Percentiles rank a stretch among this genome's conserved stretches.
Conservation (phyloP, 2,329 filamentous ascomycete species). For the Monilinia fructicola region DNA sequence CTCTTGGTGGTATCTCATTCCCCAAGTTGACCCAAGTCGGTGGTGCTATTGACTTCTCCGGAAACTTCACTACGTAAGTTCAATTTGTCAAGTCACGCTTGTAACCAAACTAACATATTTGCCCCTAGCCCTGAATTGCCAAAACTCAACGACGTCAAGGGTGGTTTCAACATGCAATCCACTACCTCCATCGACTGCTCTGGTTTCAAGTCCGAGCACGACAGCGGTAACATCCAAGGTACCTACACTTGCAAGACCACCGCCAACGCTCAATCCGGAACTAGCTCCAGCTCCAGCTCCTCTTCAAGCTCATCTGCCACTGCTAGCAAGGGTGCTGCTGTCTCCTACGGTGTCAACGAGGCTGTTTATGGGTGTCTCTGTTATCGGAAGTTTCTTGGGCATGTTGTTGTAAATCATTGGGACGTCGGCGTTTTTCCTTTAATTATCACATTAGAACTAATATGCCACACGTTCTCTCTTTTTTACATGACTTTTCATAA, state of each 20-base stretch:
- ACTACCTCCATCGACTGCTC: slow-evolving; percentile 35
- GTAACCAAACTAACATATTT: slow-evolving; percentile 33
- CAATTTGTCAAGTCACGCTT: not conserved
- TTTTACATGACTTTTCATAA: slow-evolving; percentile 31
- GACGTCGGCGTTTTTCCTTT: slow-evolving; percentile 40
- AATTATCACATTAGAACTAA: slow-evolving; percentile 42
- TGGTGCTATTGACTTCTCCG: slow-evolving; percentile 82
- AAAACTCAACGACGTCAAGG: slow-evolving; percentile 64
- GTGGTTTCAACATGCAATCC: slow-evolving; percentile 62
- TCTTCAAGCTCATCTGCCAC: slow-evolving; percentile 36
- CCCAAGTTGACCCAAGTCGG: slow-evolving; percentile 65
- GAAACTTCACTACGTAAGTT: slow-evolving; percentile 77
- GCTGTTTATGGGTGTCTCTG: slow-evolving; percentile 45
- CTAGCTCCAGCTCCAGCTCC: slow-evolving; percentile 40
- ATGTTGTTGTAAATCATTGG: slow-evolving; percentile 47
- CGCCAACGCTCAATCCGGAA: slow-evolving; percentile 31
- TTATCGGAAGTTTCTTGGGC: slow-evolving; percentile 47
- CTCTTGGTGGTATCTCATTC: slow-evolving; percentile 67
- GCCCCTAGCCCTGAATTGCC: slow-evolving; percentile 66
- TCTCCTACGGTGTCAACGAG: slow-evolving; percentile 42
- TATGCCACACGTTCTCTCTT: slow-evolving; percentile 41
- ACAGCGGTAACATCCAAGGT: slow-evolving; percentile 48
- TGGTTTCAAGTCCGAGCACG: slow-evolving; percentile 32
- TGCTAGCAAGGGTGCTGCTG: slow-evolving; percentile 42
- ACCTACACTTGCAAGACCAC: slow-evolving; percentile 46